Conservation (phyloP, 2,329 filamentous ascomycete genomes). For the Tympanopsis confertula region DNA sequence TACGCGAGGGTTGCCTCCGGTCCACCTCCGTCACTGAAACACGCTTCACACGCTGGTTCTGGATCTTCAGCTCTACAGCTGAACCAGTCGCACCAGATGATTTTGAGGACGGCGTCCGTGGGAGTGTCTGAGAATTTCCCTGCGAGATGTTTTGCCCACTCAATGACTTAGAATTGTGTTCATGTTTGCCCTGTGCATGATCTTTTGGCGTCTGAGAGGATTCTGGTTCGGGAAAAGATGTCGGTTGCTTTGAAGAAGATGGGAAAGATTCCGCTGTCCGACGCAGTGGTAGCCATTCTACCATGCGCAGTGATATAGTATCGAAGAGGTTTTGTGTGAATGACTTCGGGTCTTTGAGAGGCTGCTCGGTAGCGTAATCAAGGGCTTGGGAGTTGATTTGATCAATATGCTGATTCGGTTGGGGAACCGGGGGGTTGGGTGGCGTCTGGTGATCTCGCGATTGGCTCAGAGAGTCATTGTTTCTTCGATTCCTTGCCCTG, state of each 20-base stretch:
- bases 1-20: constrained; percentile 13
- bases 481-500: too few relatives aligned
- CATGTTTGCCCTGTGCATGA: neutral
- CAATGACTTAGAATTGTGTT: neutral
- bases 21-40: constrained; percentile 23
- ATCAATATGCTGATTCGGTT: too few relatives aligned
- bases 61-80: constrained; percentile 21
- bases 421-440: too few relatives aligned
- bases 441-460: too few relatives aligned
- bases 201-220: too few relatives aligned
- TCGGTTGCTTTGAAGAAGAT: constrained; percentile 8
- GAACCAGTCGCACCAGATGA: constrained; percentile 4
- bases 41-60: constrained; percentile 23
- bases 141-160: neutral
- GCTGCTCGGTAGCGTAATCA: neutral
- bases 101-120: neutral
- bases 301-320: constrained; percentile 27
- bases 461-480: too few relatives aligned
- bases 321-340: constrained; percentile 43
- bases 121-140: neutral
- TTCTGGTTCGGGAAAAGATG: too few relatives aligned
- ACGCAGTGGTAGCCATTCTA: constrained; percentile 30
- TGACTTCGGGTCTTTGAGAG: constrained; percentile 42
- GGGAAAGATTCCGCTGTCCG: constrained; percentile 12
- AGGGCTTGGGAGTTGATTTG: constrained; percentile 8